These are phyloP conservation scores for Amauroascus niger DNA, from an alignment of 2,329 filamentous ascomycete species.

Conservation along the genomic window DNA sequence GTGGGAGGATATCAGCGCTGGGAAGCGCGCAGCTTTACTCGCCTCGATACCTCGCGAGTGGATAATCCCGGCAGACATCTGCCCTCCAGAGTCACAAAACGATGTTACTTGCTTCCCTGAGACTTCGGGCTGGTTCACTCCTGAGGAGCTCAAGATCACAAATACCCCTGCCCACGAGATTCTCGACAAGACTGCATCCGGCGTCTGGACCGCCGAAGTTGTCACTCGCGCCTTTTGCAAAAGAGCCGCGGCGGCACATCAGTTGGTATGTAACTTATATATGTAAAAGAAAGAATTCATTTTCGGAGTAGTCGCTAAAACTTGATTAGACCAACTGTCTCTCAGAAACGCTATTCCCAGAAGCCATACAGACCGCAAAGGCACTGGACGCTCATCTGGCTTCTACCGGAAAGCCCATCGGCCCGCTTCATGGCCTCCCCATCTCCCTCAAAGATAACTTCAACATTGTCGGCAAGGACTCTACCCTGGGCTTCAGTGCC, in stretches of 20 bases:
- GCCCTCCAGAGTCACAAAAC: slow-evolving; percentile 13
- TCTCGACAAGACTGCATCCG: slow-evolving; percentile 15
- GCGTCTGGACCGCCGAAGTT: slow-evolving; percentile 17
- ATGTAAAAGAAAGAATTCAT: too few relatives aligned
- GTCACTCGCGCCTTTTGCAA: slow-evolving; percentile 31
- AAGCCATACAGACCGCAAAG: slow-evolving; percentile 30
- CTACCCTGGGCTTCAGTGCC: slow-evolving; percentile 17
- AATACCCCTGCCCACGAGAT: slow-evolving; percentile 12
- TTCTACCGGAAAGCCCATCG: slow-evolving; percentile 35
- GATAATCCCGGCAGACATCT: slow-evolving; percentile 24
- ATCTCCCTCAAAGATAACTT: slow-evolving; percentile 37
- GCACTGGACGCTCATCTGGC: slow-evolving; percentile 27
- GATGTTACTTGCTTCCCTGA: slow-evolving; percentile 17
- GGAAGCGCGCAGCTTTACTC: slow-evolving; percentile 33
- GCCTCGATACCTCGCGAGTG: slow-evolving; percentile 34
- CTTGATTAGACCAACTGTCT: slow-evolving; percentile 50
- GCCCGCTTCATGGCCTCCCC: slow-evolving; percentile 36
- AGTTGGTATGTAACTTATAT: slow-evolving; percentile 15
- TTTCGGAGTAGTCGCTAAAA: not conserved
- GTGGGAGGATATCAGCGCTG: slow-evolving; percentile 28
- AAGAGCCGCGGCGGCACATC: slow-evolving; percentile 32
- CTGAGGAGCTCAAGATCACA: slow-evolving; percentile 17
- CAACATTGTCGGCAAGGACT: slow-evolving; percentile 23
- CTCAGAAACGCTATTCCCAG: slow-evolving; percentile 47
- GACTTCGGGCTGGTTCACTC: slow-evolving; percentile 17